Conservation (phyloP, 352 stramenopile species). For the Globisporangium rhizosaccharum region DNA sequence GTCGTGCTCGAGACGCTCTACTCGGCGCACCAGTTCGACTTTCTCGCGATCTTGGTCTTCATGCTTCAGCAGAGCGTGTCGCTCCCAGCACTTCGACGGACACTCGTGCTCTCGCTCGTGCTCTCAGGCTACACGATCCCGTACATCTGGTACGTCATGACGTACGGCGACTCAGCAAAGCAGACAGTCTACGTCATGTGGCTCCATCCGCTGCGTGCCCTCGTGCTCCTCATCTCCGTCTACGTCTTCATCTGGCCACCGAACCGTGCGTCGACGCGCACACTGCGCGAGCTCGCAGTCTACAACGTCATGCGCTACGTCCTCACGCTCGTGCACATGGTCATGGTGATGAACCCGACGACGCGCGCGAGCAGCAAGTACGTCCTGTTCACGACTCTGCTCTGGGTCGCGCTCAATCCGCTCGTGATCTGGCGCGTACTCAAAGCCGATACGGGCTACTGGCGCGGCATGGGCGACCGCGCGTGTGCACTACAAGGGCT, state of each 20-base stretch:
- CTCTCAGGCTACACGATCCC: slow-evolving; percentile 11
- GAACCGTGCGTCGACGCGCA: slow-evolving; percentile 26
- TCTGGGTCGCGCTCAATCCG: slow-evolving; percentile 45
- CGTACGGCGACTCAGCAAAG: slow-evolving; percentile 2
- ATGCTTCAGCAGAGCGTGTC: slow-evolving; percentile 48
- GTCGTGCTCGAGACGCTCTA: slow-evolving; percentile 33
- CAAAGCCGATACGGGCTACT: slow-evolving; percentile 52
- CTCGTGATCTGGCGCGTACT: slow-evolving; percentile 60
- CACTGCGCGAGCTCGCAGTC: slow-evolving; percentile 53
- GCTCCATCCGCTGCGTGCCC: slow-evolving; percentile 1
- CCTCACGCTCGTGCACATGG: slow-evolving; percentile 31
- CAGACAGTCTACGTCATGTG: slow-evolving; percentile 31
- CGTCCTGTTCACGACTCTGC: slow-evolving; percentile 33
- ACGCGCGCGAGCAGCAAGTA: slow-evolving; percentile 29
- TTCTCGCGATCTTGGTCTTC: slow-evolving; percentile 62
- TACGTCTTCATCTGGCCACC: slow-evolving; percentile 22
- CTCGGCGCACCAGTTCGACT: slow-evolving; percentile 49
- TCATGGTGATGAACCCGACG: slow-evolving; percentile 10
- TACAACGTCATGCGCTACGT: slow-evolving; percentile 42
- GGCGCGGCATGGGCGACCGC: slow-evolving; percentile 44
- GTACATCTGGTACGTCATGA: slow-evolving; percentile 10
- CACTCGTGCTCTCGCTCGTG: slow-evolving; percentile 10
- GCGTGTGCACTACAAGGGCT: slow-evolving; percentile 33
- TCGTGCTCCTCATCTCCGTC: slow-evolving; percentile 19
- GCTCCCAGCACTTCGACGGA: slow-evolving; percentile 13